Percentiles rank a stretch among this genome's conserved stretches.
Conservation (phyloP, 169 alveolate genomes). For the Cryptosporidium canis region DNA sequence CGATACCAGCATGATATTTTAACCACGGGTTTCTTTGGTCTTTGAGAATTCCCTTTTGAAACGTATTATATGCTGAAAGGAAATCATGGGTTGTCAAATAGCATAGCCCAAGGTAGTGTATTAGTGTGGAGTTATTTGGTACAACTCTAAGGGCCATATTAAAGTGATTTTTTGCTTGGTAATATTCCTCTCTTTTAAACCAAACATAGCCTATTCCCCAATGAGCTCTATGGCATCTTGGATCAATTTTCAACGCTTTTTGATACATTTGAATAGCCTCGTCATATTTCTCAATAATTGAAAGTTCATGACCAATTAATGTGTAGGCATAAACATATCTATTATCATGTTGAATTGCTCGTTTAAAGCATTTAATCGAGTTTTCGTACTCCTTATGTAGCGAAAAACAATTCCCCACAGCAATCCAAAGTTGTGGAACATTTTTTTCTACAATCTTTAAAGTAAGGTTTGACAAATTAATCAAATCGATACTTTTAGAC, state of each 20-base stretch:
- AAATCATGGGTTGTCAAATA: slow-evolving; percentile 79
- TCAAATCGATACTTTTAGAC: slow-evolving; percentile 41
- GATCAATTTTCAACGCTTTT: slow-evolving; percentile 82
- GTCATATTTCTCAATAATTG: slow-evolving; percentile 85
- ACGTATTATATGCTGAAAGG: slow-evolving; percentile 80
- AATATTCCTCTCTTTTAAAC: slow-evolving; percentile 85
- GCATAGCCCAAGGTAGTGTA: slow-evolving; percentile 85
- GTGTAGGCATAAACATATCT: slow-evolving; percentile 86
- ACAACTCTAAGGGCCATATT: slow-evolving; percentile 80
- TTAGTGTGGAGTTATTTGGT: slow-evolving; percentile 81
- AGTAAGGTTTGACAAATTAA: slow-evolving; percentile 37
- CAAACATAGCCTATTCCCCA: slow-evolving; percentile 90
- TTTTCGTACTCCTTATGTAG: slow-evolving; percentile 87
- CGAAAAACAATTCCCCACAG: slow-evolving; percentile 86
- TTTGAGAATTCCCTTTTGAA: slow-evolving; percentile 78
- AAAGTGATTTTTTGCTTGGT: slow-evolving; percentile 81
- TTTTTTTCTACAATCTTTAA: slow-evolving; percentile 27
- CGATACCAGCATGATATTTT: slow-evolving; percentile 82
- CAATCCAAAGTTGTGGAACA: slow-evolving; percentile 88
- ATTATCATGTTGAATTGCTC: slow-evolving; percentile 85
- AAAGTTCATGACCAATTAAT: slow-evolving; percentile 87
- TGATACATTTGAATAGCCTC: slow-evolving; percentile 84
- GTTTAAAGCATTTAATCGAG: slow-evolving; percentile 84
- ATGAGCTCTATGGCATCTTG: slow-evolving; percentile 86
- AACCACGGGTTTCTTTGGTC: slow-evolving; percentile 84